Evolutionary conservation across 192 early-diverging fungal species (phyloP).

Genomic region (Cetraspora pellucida): DNA sequence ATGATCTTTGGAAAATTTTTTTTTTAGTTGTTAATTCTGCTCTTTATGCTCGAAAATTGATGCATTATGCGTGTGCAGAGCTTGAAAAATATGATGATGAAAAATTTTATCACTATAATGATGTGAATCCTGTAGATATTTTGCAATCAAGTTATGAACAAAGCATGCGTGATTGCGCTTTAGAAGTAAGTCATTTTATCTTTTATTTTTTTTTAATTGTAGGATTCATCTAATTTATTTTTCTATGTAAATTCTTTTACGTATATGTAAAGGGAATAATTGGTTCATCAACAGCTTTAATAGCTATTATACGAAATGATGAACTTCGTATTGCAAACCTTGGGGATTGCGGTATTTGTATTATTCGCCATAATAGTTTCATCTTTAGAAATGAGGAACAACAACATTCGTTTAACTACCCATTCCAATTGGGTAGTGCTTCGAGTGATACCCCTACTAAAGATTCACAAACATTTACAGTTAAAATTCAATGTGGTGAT

Average conservation of each 20-base stretch:
- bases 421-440: constrained; percentile 92
- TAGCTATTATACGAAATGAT: constrained; percentile 86
- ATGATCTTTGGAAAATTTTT: background rate
- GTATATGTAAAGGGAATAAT: constrained; percentile 59
- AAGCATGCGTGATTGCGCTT: constrained; percentile 69
- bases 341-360: constrained; percentile 90
- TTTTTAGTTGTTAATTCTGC: constrained; percentile 83
- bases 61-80: constrained; percentile 88
- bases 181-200: constrained; percentile 48
- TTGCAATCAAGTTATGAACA: constrained; percentile 78
- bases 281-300: constrained; percentile 89
- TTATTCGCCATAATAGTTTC: constrained; percentile 85
- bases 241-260: background rate
- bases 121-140: constrained; percentile 77
- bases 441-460: constrained; percentile 76
- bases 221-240: background rate
- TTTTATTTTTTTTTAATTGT: background rate
- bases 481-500: constrained; percentile 90
- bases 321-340: constrained; percentile 93
- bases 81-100: constrained; percentile 70
- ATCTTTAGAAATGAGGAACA: constrained; percentile 98
- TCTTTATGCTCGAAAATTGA: constrained; percentile 87
- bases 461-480: constrained; percentile 80
- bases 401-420: constrained; percentile 99
- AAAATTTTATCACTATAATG: constrained; percentile 36